Evolutionary conservation across 106 monocot species (phyloP).

Genomic region (Apostasia ramifera): DNA sequence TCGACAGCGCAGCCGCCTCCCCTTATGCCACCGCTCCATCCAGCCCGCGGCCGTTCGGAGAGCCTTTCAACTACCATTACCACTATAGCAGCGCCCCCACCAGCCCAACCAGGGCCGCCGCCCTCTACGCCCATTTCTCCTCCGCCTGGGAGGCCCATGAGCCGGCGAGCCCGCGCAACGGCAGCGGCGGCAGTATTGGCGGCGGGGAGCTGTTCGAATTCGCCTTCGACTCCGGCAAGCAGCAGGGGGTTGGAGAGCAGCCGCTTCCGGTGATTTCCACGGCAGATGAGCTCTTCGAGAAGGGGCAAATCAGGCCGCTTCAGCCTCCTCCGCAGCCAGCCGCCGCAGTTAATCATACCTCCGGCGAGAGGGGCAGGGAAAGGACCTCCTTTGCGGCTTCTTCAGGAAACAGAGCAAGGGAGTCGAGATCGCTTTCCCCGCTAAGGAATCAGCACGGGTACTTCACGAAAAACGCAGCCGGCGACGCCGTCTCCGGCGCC

Average conservation of each 20-base stretch:
- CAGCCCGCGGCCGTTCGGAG: conserved; percentile 32
- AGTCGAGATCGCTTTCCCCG: conserved; percentile 40
- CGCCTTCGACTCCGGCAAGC: neutral
- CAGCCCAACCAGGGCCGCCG: conserved; percentile 42
- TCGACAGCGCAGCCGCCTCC: conserved; percentile 11
- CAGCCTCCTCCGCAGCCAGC: neutral
- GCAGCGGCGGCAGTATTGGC: neutral
- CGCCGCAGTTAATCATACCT: neutral
- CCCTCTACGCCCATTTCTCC: conserved; percentile 19
- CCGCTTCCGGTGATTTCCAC: conserved; percentile 2
- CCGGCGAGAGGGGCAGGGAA: conserved; percentile 12
- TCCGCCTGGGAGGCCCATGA: conserved; percentile 12
- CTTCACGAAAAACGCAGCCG: neutral
- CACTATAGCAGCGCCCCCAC: conserved; percentile 53
- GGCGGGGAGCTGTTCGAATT: neutral
- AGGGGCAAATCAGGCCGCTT: conserved; percentile 4
- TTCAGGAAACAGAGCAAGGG: conserved; percentile 24
- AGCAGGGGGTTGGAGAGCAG: neutral
- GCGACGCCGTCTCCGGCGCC: neutral
- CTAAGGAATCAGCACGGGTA: neutral
- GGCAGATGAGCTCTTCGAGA: conserved; percentile 17
- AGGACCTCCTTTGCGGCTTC: neutral
- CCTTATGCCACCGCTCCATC: conserved; percentile 40
- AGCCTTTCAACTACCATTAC: conserved; percentile 21
- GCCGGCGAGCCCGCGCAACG: neutral